These are phyloP conservation scores for Domatiomyces catenatus DNA, from an alignment of 2,329 filamentous ascomycete species.

Conservation along the genomic window DNA sequence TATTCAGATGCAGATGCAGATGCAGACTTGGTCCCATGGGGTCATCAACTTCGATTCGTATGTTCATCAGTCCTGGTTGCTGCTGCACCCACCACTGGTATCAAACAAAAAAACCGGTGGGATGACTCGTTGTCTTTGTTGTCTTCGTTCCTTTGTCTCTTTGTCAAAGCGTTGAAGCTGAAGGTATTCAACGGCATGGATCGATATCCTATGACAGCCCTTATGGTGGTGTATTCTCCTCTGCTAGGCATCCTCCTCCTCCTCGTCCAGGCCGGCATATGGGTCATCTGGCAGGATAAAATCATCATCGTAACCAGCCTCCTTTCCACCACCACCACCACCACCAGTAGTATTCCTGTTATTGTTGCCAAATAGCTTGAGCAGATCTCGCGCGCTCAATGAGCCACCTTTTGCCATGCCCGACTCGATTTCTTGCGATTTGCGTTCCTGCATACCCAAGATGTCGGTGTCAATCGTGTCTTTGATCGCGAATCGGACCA, in stretches of 20 bases:
- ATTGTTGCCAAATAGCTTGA: conserved; percentile 19
- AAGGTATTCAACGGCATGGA: no score
- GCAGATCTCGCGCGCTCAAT: conserved; percentile 13
- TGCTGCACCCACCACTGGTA: no score
- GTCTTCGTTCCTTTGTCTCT: no score
- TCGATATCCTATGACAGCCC: no score
- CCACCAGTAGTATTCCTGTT: conserved; percentile 9
- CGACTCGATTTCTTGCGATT: conserved; percentile 31
- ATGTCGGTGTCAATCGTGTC: conserved; percentile 46
- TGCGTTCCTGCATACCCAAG: conserved; percentile 39
- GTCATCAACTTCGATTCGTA: no score
- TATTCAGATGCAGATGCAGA: no score
- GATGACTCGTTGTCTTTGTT: no score
- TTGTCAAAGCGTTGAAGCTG: no score
- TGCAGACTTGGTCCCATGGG: no score
- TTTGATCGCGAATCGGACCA: conserved; percentile 42
- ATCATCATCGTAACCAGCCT: neutral
- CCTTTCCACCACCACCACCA: conserved; percentile 10
- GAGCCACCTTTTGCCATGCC: conserved; percentile 8
- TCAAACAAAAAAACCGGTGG: no score
- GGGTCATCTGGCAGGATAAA: neutral
- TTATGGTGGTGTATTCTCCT: no score
- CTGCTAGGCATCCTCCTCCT: neutral
- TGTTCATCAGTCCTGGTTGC: no score
- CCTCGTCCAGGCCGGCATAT: neutral